Evolutionary conservation across 2,329 filamentous ascomycete species (phyloP), one percentile per base, ranked within the genome.

Genomic region (Trichoderma citrinoviride): DNA sequence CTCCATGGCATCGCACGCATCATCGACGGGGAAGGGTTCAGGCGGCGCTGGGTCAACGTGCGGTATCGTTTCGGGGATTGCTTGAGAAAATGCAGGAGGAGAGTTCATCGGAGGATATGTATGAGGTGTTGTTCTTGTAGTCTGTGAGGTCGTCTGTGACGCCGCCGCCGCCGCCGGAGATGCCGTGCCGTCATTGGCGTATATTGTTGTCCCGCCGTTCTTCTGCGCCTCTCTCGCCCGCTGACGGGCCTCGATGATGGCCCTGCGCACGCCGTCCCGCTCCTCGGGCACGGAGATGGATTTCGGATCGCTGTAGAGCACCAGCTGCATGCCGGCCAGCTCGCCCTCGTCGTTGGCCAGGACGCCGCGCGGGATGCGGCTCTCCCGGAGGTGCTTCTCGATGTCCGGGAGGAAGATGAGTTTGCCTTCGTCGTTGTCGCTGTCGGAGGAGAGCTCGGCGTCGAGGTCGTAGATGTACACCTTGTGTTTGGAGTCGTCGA

Each of bases 401-500:
- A 98, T 90, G 74, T 96, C 91, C 0, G 92, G 88, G 0, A 96
- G 83, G 79, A 97, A 93, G 73, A 93, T 83, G 53, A 96, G 84
- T 69, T 81, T 84, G 69, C 85, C 83, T 23, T 85, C 81, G 67
- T 84, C 82, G 64, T 67, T 67, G 14, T 76, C 74, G 69, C 70
- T 77, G 66, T 77, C 78, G 7, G 79, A 80, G 15, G 89, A 89
- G 37, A 98, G 85, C 78, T 98, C 94, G 71, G 90, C 90, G 74
- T 96, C 93, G 10, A 99, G 82, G 77, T 96, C 88, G 80, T 93
- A 89, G 71, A 99, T 93, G 82, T 95, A 97, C 66, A 97, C 87
- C 73, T 90, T 91, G 79, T 96, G 84, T 72, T 91, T 90, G 37
- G 91, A 89, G 77, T 97, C 89, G 78, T 98, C 93, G 67, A 98